Conservation (phyloP, 805 yeast genomes). For the Cyberlindnera nakhonratchasimensis region DNA sequence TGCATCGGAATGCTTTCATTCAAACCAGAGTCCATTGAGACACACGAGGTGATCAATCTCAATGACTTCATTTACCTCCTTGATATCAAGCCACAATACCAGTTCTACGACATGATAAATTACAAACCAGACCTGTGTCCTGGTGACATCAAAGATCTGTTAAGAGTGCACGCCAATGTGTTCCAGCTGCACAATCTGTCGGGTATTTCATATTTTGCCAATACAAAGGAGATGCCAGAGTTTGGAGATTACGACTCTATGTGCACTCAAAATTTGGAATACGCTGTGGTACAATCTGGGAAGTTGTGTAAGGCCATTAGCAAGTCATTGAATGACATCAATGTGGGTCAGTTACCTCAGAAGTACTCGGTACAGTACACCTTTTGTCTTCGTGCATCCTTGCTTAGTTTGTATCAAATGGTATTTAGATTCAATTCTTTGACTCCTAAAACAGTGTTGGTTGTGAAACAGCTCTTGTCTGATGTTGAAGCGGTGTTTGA, state of each 20-base stretch:
- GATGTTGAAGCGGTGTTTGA: slow-evolving; percentile 9
- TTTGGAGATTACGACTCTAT: slow-evolving; percentile 11
- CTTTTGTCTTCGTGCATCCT: slow-evolving; percentile 7
- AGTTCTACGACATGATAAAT: slow-evolving; percentile 16
- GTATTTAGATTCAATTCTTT: slow-evolving; percentile 15
- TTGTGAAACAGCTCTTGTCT: slow-evolving; percentile 4
- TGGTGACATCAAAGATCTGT: slow-evolving; percentile 12
- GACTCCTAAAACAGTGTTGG: slow-evolving; percentile 17
- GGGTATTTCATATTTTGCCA: slow-evolving; percentile 14
- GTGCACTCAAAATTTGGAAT: slow-evolving; percentile 10
- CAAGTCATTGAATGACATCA: background rate
- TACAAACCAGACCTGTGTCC: slow-evolving; percentile 10
- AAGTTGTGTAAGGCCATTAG: slow-evolving; percentile 2
- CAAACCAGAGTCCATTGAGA: slow-evolving; percentile 10
- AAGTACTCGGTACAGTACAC: slow-evolving; percentile 10
- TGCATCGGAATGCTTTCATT: slow-evolving; percentile 14
- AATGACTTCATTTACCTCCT: slow-evolving; percentile 11
- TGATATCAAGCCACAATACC: slow-evolving; percentile 13
- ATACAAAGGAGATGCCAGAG: slow-evolving; percentile 6
- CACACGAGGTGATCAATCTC: slow-evolving; percentile 15
- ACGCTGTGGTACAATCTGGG: slow-evolving; percentile 7
- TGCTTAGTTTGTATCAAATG: slow-evolving; percentile 13
- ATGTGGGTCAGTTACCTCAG: background rate
- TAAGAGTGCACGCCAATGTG: slow-evolving; percentile 11
- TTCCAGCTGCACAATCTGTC: slow-evolving; percentile 17